Evolutionary conservation across 306 rosid species (phyloP).

Genomic region (Rosa persica): DNA sequence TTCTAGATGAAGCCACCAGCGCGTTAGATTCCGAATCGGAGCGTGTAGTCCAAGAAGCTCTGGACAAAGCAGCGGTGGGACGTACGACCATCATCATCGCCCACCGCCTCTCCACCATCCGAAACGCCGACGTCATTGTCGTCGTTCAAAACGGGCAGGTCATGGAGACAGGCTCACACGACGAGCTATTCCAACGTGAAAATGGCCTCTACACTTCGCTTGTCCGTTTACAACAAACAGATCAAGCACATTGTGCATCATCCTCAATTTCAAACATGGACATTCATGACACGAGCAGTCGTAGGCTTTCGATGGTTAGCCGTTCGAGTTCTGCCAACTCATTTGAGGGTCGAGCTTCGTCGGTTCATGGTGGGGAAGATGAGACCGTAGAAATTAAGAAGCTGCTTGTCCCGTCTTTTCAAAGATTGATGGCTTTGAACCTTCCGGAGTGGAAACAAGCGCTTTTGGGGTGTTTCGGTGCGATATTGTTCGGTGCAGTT

Average conservation of each 20-base stretch:
- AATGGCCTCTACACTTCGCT: conserved; percentile 60
- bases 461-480: conserved; percentile 55
- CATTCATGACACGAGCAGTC: conserved; percentile 39
- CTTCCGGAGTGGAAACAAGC: conserved; percentile 87
- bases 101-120: conserved; percentile 76
- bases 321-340: conserved; percentile 58
- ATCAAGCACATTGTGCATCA: conserved; percentile 13
- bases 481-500: conserved; percentile 67
- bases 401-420: conserved; percentile 55
- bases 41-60: conserved; percentile 80
- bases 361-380: conserved; percentile 16
- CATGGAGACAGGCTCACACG: conserved; percentile 69
- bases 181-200: conserved; percentile 44
- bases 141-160: conserved; percentile 65
- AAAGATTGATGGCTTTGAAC: conserved; percentile 64
- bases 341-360: conserved; percentile 22
- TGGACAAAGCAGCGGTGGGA: conserved; percentile 69
- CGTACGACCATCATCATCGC: conserved; percentile 88
- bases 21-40: conserved; percentile 87
- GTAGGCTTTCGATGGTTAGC: conserved; percentile 40
- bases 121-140: conserved; percentile 64
- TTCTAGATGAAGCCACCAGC: conserved; percentile 88
- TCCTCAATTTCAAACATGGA: conserved; percentile 40
- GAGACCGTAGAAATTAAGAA: conserved; percentile 10
- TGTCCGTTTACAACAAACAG: conserved; percentile 62